These are phyloP conservation scores for Manihot esculenta DNA, from an alignment of 441 rosid genomes.

Conservation along the genomic window DNA sequence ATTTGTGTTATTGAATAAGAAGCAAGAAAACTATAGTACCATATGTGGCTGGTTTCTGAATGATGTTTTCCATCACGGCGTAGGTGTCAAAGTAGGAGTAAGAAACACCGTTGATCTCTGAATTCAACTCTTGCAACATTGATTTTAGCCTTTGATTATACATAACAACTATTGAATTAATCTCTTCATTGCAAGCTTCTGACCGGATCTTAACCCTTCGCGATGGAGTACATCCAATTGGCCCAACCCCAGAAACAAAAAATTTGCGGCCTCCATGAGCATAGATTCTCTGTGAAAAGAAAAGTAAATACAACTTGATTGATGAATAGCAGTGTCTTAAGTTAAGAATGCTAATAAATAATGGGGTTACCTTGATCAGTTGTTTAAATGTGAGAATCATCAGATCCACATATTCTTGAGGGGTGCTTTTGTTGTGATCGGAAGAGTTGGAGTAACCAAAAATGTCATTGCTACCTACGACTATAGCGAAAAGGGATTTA, in stretches of 20 bases:
- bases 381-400: slow-evolving; percentile 33
- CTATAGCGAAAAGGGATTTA: slow-evolving; percentile 35
- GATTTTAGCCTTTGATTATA: slow-evolving; percentile 29
- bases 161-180: slow-evolving; percentile 23
- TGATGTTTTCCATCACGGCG: slow-evolving; percentile 14
- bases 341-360: no score
- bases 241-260: slow-evolving; percentile 28
- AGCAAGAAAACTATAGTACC: not conserved
- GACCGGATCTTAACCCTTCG: slow-evolving; percentile 25
- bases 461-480: slow-evolving; percentile 44
- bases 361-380: slow-evolving; percentile 27
- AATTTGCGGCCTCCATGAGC: slow-evolving; percentile 35
- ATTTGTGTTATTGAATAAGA: no score
- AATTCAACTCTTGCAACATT: slow-evolving; percentile 27
- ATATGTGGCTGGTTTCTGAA: slow-evolving; percentile 28
- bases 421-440: slow-evolving; percentile 21
- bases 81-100: slow-evolving; percentile 37
- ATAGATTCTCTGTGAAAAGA: slow-evolving; percentile 30
- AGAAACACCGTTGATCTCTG: slow-evolving; percentile 27
- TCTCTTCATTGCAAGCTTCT: slow-evolving; percentile 29
- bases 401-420: slow-evolving; percentile 31
- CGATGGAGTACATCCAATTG: slow-evolving; percentile 39
- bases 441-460: slow-evolving; percentile 32
- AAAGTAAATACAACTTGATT: no score
- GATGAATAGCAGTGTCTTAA: no score